phyloP scores from a whole-genome alignment of 129 eudicot species.

The Saussurea involucrata region DNA sequence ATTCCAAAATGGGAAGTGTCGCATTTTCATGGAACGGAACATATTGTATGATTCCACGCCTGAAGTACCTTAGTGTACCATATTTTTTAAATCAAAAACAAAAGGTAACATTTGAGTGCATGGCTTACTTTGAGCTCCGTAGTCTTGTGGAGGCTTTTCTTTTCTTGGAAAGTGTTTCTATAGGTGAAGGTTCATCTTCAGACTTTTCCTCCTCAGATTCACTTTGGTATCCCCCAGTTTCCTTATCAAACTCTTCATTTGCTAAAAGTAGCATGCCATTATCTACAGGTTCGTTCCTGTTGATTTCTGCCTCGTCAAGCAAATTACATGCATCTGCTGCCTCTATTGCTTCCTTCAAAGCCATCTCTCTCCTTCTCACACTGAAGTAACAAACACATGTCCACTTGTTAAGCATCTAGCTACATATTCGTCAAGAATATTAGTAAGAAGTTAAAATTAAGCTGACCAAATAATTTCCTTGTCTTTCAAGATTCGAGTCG shows the following conservation, averaged over 20 bases:
- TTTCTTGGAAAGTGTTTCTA: constrained; percentile 47
- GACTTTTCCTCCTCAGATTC: constrained; percentile 43
- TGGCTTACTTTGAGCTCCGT: constrained; percentile 56
- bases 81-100: not conserved
- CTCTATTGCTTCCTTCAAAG: constrained; percentile 27
- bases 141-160: constrained; percentile 60
- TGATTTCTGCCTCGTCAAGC: constrained; percentile 28
- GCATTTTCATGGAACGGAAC: not conserved
- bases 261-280: constrained; percentile 60
- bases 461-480: constrained; percentile 83
- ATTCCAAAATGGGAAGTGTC: not conserved
- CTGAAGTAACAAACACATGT: constrained; percentile 35
- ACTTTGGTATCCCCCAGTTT: constrained; percentile 76
- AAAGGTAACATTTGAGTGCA: not conserved
- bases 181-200: constrained; percentile 36
- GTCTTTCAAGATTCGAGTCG: constrained; percentile 67
- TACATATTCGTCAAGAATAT: constrained; percentile 7
- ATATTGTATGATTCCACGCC: not conserved
- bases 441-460: constrained; percentile 2
- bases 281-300: constrained; percentile 44
- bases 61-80: not conserved
- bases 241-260: constrained; percentile 81
- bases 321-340: constrained; percentile 32
- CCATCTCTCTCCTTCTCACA: constrained; percentile 54
- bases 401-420: constrained; percentile 9